Conservation (phyloP, 129 eudicot species). For the Flaveria trinervia region DNA sequence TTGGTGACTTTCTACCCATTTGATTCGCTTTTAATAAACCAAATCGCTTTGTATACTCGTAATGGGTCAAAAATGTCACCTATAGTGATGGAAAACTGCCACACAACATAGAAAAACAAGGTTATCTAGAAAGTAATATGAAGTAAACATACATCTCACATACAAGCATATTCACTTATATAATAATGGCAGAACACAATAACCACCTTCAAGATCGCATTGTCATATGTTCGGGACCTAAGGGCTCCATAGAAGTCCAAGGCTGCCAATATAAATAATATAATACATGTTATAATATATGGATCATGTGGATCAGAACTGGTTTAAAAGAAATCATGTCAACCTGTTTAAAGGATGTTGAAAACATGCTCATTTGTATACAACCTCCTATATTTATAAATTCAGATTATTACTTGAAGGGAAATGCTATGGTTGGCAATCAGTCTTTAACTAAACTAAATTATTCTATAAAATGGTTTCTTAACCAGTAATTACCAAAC, state of each 20-base stretch:
- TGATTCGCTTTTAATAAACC: not conserved
- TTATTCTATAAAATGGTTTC: not conserved
- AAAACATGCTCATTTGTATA: not conserved
- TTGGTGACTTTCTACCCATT: not conserved
- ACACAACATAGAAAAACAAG: constrained; percentile 6
- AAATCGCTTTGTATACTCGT: not conserved
- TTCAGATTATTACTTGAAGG: not conserved
- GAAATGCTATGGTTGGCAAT: not conserved
- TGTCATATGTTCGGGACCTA: constrained; percentile 92
- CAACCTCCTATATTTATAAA: not conserved
- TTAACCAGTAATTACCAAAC: not conserved
- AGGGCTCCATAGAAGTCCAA: constrained; percentile 98
- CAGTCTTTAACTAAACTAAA: not conserved
- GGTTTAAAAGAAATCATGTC: constrained; percentile 4
- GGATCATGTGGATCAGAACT: constrained; percentile 2
- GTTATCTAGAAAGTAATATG: not conserved
- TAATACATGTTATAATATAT: constrained; percentile 2
- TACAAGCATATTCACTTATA: not conserved
- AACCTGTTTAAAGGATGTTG: not conserved
- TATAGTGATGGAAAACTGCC: constrained; percentile 4
- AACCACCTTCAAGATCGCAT: constrained; percentile 70
- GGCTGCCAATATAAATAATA: constrained; percentile 54
- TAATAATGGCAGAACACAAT: not conserved
- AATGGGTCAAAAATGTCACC: constrained; percentile 21
- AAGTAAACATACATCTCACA: not conserved